Evolutionary conservation across 768 basidiomycete genomes (phyloP), one percentile per base, ranked within the genome.

Genomic region (Hygrocybe coccinea): DNA sequence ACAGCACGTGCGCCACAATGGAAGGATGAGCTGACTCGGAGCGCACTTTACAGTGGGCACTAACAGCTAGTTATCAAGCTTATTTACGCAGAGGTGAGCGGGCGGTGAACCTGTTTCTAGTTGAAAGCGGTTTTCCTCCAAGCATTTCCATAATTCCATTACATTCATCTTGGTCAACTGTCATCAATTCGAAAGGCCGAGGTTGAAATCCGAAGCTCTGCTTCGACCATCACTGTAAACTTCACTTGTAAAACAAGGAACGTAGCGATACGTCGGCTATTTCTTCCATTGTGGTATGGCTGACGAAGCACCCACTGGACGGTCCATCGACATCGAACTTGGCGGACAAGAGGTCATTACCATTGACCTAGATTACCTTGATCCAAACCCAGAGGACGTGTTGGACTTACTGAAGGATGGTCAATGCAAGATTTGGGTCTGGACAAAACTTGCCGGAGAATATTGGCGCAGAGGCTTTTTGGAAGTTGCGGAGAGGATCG

Each of bases 331-430:
- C 68, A 89, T 91, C 61, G 89, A 90, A 64, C 77, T 91, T 5
- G 85, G 85, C 36, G 82, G 85, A 6, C 86, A 89, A 69, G 93
- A 95, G 71, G 82, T 90, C 65, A 88, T 95, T 56, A 88, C 89
- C 19, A 86, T 97, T 56, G 90, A 95, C 75, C 80, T 97, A 37
- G 89, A 91, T 74, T 77, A 86, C 62, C 84, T 98, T 50, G 88
- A 91, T 69, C 84, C 84, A 3, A 85, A 82, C 63, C 83, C 86
- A 6, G 83, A 86, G 58, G 86, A 89, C 57, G 83, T 91, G 2
- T 72, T 88, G 48, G 84, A 87, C 61, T 69, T 94, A 3, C 67
- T 94, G 47, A 80, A 78, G 55, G 85, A 89, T 29, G 86, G 86
- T 0, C 81, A 85, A 54, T 89, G 86, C 53, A 83, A 75, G 56